Evolutionary conservation across 2,329 filamentous ascomycete species (phyloP).

Genomic region (Rasamsonia emersonii): DNA sequence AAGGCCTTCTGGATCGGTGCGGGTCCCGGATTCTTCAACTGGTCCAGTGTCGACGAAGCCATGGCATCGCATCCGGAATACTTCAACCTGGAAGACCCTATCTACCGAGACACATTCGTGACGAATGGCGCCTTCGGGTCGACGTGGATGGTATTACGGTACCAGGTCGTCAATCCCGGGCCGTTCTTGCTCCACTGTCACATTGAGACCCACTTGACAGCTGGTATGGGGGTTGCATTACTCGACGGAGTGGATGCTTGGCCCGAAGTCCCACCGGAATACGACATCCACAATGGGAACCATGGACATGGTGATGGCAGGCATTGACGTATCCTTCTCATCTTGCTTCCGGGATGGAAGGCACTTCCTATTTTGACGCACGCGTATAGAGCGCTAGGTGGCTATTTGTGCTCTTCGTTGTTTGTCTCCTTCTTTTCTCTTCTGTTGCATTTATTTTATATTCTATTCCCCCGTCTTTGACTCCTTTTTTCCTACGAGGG

Average conservation of each 20-base stretch:
- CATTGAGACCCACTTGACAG: slow-evolving; percentile 45
- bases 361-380: no score
- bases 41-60: slow-evolving; percentile 47
- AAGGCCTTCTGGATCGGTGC: slow-evolving; percentile 51
- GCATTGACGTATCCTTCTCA: no score
- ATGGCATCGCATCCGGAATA: slow-evolving; percentile 35
- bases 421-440: no score
- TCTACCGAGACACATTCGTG: slow-evolving; percentile 40
- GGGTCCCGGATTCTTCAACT: slow-evolving; percentile 45
- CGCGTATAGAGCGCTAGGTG: no score
- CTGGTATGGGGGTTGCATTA: slow-evolving; percentile 50
- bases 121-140: slow-evolving; percentile 32
- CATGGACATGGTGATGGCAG: no score
- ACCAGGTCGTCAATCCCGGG: slow-evolving; percentile 46
- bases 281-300: no score
- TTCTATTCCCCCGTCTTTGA: no score
- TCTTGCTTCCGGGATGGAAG: no score
- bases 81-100: slow-evolving; percentile 52
- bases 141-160: slow-evolving; percentile 45
- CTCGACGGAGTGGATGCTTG: slow-evolving; percentile 31
- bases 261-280: no score
- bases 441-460: no score
- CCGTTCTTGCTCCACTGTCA: slow-evolving; percentile 51
- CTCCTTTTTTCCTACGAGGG: no score
- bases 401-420: no score